Percentiles rank a stretch among this genome's conserved stretches.
These are phyloP conservation scores for Picea glauca DNA, from an alignment of 75 land plant genomes.

Conservation along the genomic window DNA sequence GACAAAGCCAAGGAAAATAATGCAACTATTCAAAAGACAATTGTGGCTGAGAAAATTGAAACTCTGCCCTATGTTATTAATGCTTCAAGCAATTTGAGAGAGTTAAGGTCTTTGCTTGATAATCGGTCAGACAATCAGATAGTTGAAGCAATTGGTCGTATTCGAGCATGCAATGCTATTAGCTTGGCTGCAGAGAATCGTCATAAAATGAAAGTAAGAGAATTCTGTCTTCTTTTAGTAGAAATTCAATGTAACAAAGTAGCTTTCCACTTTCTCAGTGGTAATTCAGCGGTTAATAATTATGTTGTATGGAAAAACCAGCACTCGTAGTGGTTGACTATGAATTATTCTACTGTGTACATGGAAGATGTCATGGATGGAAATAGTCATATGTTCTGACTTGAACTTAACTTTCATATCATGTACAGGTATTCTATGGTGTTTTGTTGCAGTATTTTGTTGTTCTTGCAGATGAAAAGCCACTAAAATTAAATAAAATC, in stretches of 20 bases:
- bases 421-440: slow-evolving; percentile 62
- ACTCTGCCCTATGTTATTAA: slow-evolving; percentile 70
- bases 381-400: neutral
- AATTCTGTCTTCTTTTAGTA: too few species aligned
- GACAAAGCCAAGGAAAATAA: slow-evolving; percentile 9
- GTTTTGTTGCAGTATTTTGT: slow-evolving; percentile 85
- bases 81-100: slow-evolving; percentile 63
- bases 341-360: too few species aligned
- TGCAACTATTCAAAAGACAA: neutral
- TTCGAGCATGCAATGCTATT: slow-evolving; percentile 73
- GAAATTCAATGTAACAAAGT: too few species aligned
- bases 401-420: neutral
- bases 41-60: neutral
- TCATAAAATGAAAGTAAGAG: slow-evolving; percentile 72
- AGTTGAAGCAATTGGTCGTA: slow-evolving; percentile 53
- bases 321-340: too few species aligned
- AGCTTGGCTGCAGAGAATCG: slow-evolving; percentile 70
- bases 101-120: slow-evolving; percentile 52
- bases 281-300: too few species aligned
- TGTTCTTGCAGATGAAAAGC: slow-evolving; percentile 49
- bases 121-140: slow-evolving; percentile 56
- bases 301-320: too few species aligned
- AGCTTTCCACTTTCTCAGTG: too few species aligned
- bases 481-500: slow-evolving; percentile 43
- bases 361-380: too few species aligned